Conservation (phyloP, 805 yeast species). For the Ogataea pilisensis region DNA sequence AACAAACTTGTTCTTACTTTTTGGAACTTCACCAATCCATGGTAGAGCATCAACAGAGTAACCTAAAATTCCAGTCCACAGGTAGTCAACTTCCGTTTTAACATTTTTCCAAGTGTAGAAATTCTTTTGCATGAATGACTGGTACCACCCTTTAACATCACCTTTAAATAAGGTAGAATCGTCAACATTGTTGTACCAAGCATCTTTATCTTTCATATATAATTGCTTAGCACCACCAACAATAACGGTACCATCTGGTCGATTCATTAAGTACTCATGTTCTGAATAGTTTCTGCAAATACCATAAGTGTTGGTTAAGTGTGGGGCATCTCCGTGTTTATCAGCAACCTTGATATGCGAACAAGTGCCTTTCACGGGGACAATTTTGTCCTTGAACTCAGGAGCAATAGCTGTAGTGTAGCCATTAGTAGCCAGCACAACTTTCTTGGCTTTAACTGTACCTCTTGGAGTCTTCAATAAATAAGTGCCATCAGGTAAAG, state of each 20-base stretch:
- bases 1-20: constrained; percentile 27
- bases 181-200: constrained; percentile 32
- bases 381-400: constrained; percentile 24
- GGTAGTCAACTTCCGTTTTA: constrained; percentile 20
- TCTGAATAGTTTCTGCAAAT: constrained; percentile 14
- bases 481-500: constrained; percentile 26
- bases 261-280: constrained; percentile 31
- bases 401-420: constrained; percentile 21
- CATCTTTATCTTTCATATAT: constrained; percentile 22
- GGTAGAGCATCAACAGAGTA: constrained; percentile 38
- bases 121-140: constrained; percentile 27
- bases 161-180: constrained; percentile 31
- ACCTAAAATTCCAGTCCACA: constrained; percentile 46
- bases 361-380: constrained; percentile 34
- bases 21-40: constrained; percentile 36
- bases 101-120: constrained; percentile 31
- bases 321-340: constrained; percentile 18
- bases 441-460: constrained; percentile 26
- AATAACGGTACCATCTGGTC: constrained; percentile 36
- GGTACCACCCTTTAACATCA: constrained; percentile 21
- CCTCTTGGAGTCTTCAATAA: constrained; percentile 27
- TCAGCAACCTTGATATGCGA: constrained; percentile 24
- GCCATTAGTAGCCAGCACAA: constrained; percentile 35
- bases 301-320: constrained; percentile 32
- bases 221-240: constrained; percentile 33